phyloP scores from a whole-genome alignment of 148 eudicot genomes.

The Pharnaceum exiguum region DNA sequence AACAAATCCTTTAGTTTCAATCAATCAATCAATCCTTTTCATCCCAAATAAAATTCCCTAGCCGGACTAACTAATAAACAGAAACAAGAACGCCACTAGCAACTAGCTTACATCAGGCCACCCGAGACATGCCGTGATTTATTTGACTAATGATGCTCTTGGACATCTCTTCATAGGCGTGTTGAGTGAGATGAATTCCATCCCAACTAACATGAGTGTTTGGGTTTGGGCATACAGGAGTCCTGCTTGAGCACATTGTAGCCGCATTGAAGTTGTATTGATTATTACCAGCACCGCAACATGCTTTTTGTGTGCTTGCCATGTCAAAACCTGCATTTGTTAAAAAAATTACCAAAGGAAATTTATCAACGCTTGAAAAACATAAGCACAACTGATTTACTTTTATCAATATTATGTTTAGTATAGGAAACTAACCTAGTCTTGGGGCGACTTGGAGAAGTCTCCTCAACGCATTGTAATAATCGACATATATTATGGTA shows the following conservation, averaged over 20 bases:
- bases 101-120: too few relatives aligned
- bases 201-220: conserved; percentile 24
- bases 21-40: too few relatives aligned
- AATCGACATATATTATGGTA: conserved; percentile 28
- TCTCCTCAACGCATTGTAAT: conserved; percentile 19
- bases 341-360: background rate
- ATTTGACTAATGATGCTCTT: too few relatives aligned
- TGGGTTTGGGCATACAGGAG: conserved; percentile 18
- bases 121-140: too few relatives aligned
- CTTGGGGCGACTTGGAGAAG: conserved; percentile 10
- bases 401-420: background rate
- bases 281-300: conserved; percentile 18
- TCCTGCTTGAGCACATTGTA: conserved; percentile 18
- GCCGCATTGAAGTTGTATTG: conserved; percentile 6
- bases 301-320: background rate
- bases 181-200: conserved; percentile 20
- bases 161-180: too few relatives aligned
- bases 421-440: conserved; percentile 6
- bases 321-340: conserved; percentile 25
- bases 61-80: too few relatives aligned
- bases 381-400: background rate
- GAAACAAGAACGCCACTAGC: too few relatives aligned
- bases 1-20: too few relatives aligned
- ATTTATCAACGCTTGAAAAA: background rate
- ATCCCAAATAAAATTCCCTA: too few relatives aligned